Base-by-base conservation (phyloP, 495 filamentous ascomycete species). In the Cryomyces minteri region DNA sequence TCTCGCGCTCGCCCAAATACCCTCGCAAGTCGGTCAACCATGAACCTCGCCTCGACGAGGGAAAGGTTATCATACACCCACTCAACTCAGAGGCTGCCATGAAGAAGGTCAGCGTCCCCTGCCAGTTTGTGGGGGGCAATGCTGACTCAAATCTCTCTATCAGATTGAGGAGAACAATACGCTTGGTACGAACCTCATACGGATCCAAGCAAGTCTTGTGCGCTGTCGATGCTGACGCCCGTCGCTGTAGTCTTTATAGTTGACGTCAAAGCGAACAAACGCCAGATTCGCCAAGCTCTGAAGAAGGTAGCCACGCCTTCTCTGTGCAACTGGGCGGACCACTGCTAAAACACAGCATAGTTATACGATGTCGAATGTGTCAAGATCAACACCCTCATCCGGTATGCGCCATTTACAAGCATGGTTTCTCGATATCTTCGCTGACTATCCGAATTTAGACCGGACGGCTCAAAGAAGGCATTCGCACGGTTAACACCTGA, bases 341-440 rank as follows among this genome's bases (percentile, higher is more conserved):
- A 25, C 2, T 25, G 18, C 18, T 25, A 25, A 25, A 25, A 25
- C 18, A 25, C 18, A 25, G 18, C 18, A 25, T 25, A 25, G 18
- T 77, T 96, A 54, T 99, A 99, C 67, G 88, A 96, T 68, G 88
- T 99, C 52, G 86, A 94, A 60, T 80, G 76, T 59, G 72, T 99
- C 68, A 95, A 94, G 82, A 80, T 99, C 70, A 99, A 96, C 76
- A 96, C 90, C 52, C 79, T 99, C 49, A 85, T 99, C 71, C 81
- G 88, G 86, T 92, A 73, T 28, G 40, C 28, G 9, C 40, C 10
- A 41, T 8, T 41, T 30, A 18, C 11, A 29, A 30, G 40, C 8
- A 18, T 18, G 9, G 9, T 41, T 44, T 34, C 11, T 29, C 7
- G 40, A 43, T 36, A 41, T 30, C 30, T 43, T 31, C 3, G 49